These are phyloP conservation scores for Boletus eberwhitei DNA, from an alignment of 768 basidiomycete species.

Conservation along the genomic window DNA sequence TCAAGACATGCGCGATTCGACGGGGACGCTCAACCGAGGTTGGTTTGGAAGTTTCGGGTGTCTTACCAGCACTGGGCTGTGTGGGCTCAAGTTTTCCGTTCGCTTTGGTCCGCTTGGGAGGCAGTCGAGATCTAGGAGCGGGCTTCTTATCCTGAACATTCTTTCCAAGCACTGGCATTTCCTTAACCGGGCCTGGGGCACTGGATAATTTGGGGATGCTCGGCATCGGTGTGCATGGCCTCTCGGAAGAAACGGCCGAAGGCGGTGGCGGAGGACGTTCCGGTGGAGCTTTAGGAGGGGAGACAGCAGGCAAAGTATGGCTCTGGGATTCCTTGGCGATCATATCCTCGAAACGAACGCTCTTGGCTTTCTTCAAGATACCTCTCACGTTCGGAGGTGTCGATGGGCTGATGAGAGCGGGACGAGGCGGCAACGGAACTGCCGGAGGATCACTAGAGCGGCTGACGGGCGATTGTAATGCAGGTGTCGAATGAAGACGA, in stretches of 20 bases:
- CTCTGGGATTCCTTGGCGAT: constrained; percentile 2
- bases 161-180: not conserved
- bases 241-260: constrained; percentile 1
- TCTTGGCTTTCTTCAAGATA: constrained; percentile 40
- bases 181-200: not conserved
- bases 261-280: constrained; percentile 9
- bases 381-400: constrained; percentile 32
- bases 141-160: constrained; percentile 12
- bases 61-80: not conserved
- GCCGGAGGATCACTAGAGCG: constrained; percentile 16
- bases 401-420: constrained; percentile 23
- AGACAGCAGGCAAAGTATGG: not conserved
- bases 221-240: constrained; percentile 11
- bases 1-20: constrained; percentile 9
- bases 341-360: constrained; percentile 36
- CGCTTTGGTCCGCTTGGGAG: constrained; percentile 13
- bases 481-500: not conserved
- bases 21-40: constrained; percentile 14
- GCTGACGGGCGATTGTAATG: constrained; percentile 5
- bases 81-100: constrained; percentile 3
- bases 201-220: not conserved
- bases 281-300: not conserved
- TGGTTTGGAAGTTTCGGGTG: constrained; percentile 5
- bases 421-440: constrained; percentile 19
- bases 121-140: constrained; percentile 10